Evolutionary conservation across 2,329 filamentous ascomycete species (phyloP), one percentile per base, ranked within the genome.

Genomic region (Sporothrix humicola): DNA sequence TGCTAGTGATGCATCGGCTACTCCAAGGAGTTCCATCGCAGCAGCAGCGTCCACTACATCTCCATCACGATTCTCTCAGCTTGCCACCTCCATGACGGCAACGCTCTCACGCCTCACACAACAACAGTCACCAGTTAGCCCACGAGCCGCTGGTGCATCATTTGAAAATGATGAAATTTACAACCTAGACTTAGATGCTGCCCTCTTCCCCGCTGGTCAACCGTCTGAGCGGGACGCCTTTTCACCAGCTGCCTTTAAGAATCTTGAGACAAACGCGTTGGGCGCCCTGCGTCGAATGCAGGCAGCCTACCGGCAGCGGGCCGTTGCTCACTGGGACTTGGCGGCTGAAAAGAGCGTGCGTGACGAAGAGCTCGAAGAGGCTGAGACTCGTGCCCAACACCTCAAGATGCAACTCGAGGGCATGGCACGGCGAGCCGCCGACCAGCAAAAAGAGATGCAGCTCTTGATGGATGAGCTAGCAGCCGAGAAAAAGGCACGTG

Each of bases 321-420:
- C 86, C 5, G 75, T 82, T 0, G 82, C 85, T n/a, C 79, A 88
- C 1, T 82, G 82, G 12, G 88, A 90, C 58, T 76, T 88, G 10
- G 82, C 83, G 44, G 84, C 84, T 9, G 88, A 91, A 78, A 84
- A 84, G n/a, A 85, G 86, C 61, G 86, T 84, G 0, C 82, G 87
- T 76, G 77, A 77, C 15, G 89, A 91, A 42, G 88, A 90, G 79
- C 80, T 86, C 17, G 87, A 87, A 68, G 88, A 90, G 78, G 83
- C 86, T 20, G 83, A 87, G 72, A 86, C 84, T 5, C 84, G 87
- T 2, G 83, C 85, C 7, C 81, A 83, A 23, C 85, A 88, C 77
- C 83, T 91, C 56, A 88, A 87, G 79, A 83, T 85, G 76, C 89
- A 91, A 79, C 83, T 92, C 0, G 87, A 91, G 76, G 86, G 85